Conservation (phyloP, 169 alveolate genomes). For the Plasmodium yoelii region DNA sequence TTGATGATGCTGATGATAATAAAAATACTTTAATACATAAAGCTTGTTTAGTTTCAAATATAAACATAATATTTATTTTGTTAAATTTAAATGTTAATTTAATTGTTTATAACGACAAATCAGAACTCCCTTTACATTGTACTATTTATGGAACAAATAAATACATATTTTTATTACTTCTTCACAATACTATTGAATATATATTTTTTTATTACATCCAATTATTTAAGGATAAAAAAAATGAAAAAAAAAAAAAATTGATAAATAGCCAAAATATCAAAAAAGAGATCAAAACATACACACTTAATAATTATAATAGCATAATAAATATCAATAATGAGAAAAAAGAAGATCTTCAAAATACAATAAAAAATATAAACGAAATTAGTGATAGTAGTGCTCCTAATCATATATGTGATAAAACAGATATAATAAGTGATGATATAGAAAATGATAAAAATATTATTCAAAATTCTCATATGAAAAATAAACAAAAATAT, state of each 20-base stretch:
- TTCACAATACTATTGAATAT: constrained; percentile 71
- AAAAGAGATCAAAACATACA: neutral
- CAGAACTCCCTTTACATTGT: constrained; percentile 67
- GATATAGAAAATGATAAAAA: neutral
- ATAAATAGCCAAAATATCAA: neutral
- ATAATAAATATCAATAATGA: neutral
- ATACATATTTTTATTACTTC: constrained; percentile 45
- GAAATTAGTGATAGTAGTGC: neutral
- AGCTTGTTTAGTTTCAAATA: constrained; percentile 64
- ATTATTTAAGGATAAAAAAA: neutral
- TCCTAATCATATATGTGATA: neutral
- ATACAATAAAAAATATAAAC: neutral
- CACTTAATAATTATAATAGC: neutral
- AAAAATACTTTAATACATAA: constrained; percentile 70
- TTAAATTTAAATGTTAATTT: constrained; percentile 55
- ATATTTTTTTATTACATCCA: constrained; percentile 16
- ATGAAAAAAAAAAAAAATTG: neutral
- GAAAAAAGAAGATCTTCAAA: neutral
- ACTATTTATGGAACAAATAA: constrained; percentile 42
- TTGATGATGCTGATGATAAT: constrained; percentile 58
- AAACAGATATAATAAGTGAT: neutral
- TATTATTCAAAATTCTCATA: neutral
- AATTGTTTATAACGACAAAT: constrained; percentile 37
- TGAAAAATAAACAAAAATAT: constrained; percentile 9
- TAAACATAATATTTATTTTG: constrained; percentile 50